Conservation (phyloP, 2,329 filamentous ascomycete species). For the Trichophaea hybrida region DNA sequence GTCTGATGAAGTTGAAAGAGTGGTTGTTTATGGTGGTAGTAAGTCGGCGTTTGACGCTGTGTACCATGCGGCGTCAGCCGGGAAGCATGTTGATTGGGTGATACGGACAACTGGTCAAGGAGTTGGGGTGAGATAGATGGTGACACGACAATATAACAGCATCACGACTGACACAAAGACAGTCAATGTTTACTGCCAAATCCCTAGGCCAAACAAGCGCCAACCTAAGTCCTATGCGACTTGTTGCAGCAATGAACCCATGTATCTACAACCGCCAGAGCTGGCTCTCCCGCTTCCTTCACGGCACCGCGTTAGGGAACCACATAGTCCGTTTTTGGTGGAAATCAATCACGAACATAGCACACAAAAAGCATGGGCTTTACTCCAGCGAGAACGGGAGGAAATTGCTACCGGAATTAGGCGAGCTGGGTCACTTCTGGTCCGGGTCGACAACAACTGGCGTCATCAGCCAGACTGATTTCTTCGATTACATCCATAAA, state of each 20-base stretch:
- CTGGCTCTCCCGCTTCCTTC: conserved; percentile 30
- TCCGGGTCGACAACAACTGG: neutral
- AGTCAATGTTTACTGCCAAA: neutral
- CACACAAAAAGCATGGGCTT: neutral
- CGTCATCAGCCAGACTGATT: conserved; percentile 32
- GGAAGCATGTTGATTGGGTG: conserved; percentile 45
- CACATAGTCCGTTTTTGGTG: neutral
- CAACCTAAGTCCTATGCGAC: neutral
- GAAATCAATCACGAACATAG: too few species aligned
- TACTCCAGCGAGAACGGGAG: neutral
- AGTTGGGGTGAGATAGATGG: neutral
- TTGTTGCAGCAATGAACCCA: conserved; percentile 1
- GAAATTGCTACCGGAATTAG: too few species aligned
- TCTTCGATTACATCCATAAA: conserved; percentile 42
- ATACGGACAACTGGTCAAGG: conserved; percentile 33
- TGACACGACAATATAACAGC: too few species aligned
- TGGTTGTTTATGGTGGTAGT: conserved; percentile 46
- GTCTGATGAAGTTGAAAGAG: conserved; percentile 30
- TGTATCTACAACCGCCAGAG: conserved; percentile 42
- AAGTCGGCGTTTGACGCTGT: conserved; percentile 54
- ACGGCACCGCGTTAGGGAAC: neutral
- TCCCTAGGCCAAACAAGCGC: neutral
- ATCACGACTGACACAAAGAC: too few species aligned
- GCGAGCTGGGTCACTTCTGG: too few species aligned
- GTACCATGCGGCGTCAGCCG: conserved; percentile 44